Evolutionary conservation across 2,329 filamentous ascomycete species (phyloP), one percentile per base, ranked within the genome.

Genomic region (Diaporthe ilicicola): DNA sequence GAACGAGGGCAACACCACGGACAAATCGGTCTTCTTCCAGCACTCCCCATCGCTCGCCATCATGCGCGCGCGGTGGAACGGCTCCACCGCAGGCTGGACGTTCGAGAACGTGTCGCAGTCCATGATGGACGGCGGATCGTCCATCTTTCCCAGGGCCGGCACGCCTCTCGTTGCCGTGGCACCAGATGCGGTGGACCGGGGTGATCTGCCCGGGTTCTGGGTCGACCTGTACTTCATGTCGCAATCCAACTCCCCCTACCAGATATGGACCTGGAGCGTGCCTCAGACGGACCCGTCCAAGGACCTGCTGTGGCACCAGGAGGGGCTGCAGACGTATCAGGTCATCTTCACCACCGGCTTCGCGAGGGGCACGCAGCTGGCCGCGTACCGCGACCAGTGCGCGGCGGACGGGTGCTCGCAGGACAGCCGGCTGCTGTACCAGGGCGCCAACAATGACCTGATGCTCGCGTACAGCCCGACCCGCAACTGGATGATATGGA

Each of bases 21-120:
- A 70, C 68, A 65, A 70, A 39, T 65, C 48, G 15, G 68, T 70
- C 68, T 70, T 70, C 50, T 70, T 65, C 50, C 68, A 70, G 39
- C 59, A 39, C 37, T 46, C 56, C 15, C n/a, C 34, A 9, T 65
- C 68, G 3, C 50, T 65, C 19, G 50, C 68, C 68, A 62, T 70
- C 34, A 70, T 70, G 68, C 59, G 68, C n/a, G 68, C 59, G 24
- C 48, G 59, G 27, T 56, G 51, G 65, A 46, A 55, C 59, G 48
- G 24, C 27, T 44, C 68, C 10, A n/a, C 42, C 10, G 24, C 39
- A 8, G 56, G 46, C 5, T 70, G 68, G 68, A 53, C 50, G 12
- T 70, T 70, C 48, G 68, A 70, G 37, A 70, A 70, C 59, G 50
- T 70, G 6, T 70, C 68, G 22, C 68, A 70, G 24, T 64, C 68